Percentiles rank a stretch among this genome's conserved stretches.
Conservation (phyloP, 371 early-diverging fungal genomes). For the Rhizopus microsporus region DNA sequence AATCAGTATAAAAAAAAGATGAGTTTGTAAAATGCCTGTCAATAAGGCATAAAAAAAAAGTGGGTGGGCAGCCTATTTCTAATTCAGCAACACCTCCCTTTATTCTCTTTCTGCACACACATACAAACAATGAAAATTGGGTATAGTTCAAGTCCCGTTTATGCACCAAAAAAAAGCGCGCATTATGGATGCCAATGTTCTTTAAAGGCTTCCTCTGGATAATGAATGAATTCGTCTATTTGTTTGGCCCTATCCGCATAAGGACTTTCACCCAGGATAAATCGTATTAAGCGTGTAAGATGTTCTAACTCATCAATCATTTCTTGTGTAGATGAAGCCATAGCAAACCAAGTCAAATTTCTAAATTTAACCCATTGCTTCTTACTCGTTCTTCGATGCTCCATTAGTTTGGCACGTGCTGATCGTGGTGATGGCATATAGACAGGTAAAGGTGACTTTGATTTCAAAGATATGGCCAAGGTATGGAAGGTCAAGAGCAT, state of each 20-base stretch:
- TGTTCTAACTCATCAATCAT: conserved; percentile 62
- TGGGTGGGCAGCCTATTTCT: no score
- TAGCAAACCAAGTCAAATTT: conserved; percentile 55
- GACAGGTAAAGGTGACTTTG: conserved; percentile 57
- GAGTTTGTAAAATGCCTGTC: no score
- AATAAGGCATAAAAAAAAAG: no score
- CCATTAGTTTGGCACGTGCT: conserved; percentile 51
- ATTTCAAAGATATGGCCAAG: conserved; percentile 49
- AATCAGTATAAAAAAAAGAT: no score
- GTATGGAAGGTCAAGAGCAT: conserved; percentile 51
- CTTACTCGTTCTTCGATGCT: conserved; percentile 42
- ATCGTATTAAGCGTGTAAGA: conserved; percentile 35
- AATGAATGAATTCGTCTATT: conserved; percentile 29
- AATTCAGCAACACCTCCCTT: no score
- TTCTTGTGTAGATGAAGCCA: conserved; percentile 54
- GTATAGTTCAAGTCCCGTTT: no score
- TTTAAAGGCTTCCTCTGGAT: conserved; percentile 6
- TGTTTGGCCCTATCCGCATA: conserved; percentile 34
- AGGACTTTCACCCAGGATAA: conserved; percentile 42
- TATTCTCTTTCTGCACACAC: no score
- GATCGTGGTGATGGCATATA: conserved; percentile 60
- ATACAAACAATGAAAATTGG: no score
- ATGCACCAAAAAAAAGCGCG: no score
- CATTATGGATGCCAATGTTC: conserved; percentile 4
- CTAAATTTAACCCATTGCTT: conserved; percentile 36